Conservation (phyloP, 371 early-diverging fungal species). For the Mucor sp. region DNA sequence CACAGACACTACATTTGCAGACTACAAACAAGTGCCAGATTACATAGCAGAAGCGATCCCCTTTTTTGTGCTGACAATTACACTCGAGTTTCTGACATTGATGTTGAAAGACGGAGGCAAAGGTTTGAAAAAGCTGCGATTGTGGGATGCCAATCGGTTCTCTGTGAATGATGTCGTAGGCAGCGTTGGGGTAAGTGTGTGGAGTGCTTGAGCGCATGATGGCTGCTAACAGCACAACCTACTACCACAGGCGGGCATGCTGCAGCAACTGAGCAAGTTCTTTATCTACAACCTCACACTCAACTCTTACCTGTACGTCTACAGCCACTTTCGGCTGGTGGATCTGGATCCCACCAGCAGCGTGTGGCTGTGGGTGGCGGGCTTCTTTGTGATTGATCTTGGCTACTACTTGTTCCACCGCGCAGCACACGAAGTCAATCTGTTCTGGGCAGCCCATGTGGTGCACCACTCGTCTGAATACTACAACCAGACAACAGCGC, state of each 20-base stretch:
- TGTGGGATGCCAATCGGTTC: constrained; percentile 42
- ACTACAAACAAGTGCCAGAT: constrained; percentile 47
- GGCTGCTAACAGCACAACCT: too few relatives aligned
- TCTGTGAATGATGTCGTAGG: constrained; percentile 59
- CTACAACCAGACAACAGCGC: constrained; percentile 58
- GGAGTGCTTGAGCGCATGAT: too few relatives aligned
- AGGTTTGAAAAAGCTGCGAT: constrained; percentile 33
- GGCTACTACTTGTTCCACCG: constrained; percentile 61
- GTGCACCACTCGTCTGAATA: constrained; percentile 48
- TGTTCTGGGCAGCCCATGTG: constrained; percentile 59
- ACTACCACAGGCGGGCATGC: constrained; percentile 54
- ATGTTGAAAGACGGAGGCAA: constrained; percentile 33
- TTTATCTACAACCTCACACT: constrained; percentile 47
- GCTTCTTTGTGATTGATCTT: constrained; percentile 53
- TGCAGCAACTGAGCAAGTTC: constrained; percentile 55
- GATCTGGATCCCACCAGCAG: constrained; percentile 41
- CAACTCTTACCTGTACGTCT: constrained; percentile 50
- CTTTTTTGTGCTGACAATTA: constrained; percentile 51
- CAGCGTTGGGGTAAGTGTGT: constrained; percentile 28
- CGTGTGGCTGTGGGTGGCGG: constrained; percentile 49
- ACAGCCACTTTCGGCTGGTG: constrained; percentile 45
- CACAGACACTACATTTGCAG: constrained; percentile 36
- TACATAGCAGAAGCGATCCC: constrained; percentile 54
- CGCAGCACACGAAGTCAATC: constrained; percentile 58
- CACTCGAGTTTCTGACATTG: constrained; percentile 40